Base-by-base conservation (phyloP, 2,329 filamentous ascomycete genomes). In the Colletotrichum eremochloae region DNA sequence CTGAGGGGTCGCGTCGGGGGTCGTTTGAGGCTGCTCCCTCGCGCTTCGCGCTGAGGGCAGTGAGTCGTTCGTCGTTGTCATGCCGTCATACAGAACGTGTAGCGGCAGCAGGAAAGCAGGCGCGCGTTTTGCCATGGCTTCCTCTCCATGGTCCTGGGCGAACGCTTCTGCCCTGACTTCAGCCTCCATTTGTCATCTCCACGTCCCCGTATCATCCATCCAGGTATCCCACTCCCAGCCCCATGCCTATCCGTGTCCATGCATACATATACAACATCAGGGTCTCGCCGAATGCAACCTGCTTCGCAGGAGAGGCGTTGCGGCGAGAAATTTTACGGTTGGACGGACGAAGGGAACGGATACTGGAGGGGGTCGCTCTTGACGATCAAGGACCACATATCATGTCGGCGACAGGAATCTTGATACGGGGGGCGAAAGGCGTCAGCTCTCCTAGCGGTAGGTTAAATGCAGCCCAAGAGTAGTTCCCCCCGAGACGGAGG, bases 311-410 rank as follows among this genome's bases (percentile, higher is more conserved):
- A 36, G 48, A 48, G 44, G 42, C 36, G 42, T 67, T 67, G 46
- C 29, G 33, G 60, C 67, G 67, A 70, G 53, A 40, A 60, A 55
- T 67, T 61, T 38, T 36, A 61, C 67, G 55, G 55, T 48, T 63
- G 36, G 57, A 46, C 31, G 61, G 48, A 14, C 31, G 8, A 12
- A 50, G 46, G 31, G 46, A 33, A 14, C 36, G 24, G 14, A 14
- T n/a, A 18, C 44, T 20, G 18, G 20, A 9, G 8, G 29, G 15
- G 33, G 33, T 24, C 12, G 15, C 8, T 3, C 18, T 46, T 31
- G 48, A 11, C 36, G 36, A 42, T 52, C 50, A 31, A 40, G n/a
- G 18, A 36, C 24, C 36, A 31, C 24, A 18, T 50, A 5, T 20
- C 46, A 38, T 38, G 31, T 63, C 36, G 29, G 9, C 36, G 46